Base-by-base conservation (phyloP, 2,329 filamentous ascomycete species). In the Metarhizium brunneum region DNA sequence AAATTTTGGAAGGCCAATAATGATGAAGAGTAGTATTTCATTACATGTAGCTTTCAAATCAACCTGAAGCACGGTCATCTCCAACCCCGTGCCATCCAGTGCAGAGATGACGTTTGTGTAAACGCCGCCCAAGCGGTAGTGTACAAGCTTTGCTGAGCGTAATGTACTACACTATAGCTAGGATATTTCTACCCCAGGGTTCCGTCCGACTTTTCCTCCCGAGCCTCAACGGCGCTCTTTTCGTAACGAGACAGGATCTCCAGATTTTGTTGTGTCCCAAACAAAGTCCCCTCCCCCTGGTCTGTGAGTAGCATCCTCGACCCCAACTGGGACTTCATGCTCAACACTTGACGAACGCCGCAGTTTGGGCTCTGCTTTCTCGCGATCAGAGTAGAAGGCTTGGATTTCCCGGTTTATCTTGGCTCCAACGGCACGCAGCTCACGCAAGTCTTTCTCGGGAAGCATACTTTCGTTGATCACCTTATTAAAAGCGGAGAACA, bases 401-500 rank as follows among this genome's bases (percentile, higher is more conserved):
- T 68, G 64, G 47, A 73, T 70, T 55, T 71, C 66, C 45, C 69
- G 66, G 60, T 72, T 73, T 55, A 73, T 69, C 50, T 67, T 66
- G 20, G 68, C 68, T 29, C 68, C 66, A 6, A 67, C 55, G 42
- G 59, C 58, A 14, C 65, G 68, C 45, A 78, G 59, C 50, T 67
- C 59, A 29, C 65, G 61, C 32, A 71, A 59, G 30, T 72, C 64
- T 8, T 64, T 59, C 4, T 65, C 66, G 18, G 68, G 63, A 1
- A 75, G 65, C 68, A 77, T 69, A 43, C 62, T 55, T 57, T 78
- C 72, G 29, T 69, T 63, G 52, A 72, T 58, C 38, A 79, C 67
- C 63, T 73, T 74, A 66, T 76, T 76, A 40, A 71, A 71, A 16
- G 73, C 70, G 32, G 71, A 67, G 58, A 76, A 72, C 73, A 79